phyloP scores from a whole-genome alignment of 306 rosid species.

The Rosa chinensis region DNA sequence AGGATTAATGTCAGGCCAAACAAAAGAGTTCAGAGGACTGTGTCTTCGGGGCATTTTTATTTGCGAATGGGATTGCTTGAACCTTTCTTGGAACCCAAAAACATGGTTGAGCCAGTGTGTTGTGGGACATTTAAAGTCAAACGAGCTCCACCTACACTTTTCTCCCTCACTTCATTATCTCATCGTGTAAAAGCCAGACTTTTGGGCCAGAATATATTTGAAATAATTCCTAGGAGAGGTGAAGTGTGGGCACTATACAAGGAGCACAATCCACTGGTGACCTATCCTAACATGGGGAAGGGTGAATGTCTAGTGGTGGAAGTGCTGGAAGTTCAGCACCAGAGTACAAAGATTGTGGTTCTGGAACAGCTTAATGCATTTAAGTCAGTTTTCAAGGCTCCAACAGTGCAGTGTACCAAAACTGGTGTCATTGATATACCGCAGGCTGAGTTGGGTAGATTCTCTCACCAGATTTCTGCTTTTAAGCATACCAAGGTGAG shows the following conservation, averaged over 20 bases:
- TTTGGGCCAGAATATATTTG: conserved; percentile 28
- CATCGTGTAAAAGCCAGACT: conserved; percentile 42
- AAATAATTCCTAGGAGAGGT: conserved; percentile 61
- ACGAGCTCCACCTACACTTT: conserved; percentile 21
- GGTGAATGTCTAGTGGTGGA: conserved; percentile 53
- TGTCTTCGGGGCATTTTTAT: conserved; percentile 29
- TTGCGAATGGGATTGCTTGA: conserved; percentile 49
- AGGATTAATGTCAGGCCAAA: conserved; percentile 7
- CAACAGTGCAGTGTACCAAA: conserved; percentile 52
- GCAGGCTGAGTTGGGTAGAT: conserved; percentile 38
- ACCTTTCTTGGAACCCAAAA: conserved; percentile 33
- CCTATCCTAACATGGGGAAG: conserved; percentile 30
- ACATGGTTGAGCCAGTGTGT: conserved; percentile 20
- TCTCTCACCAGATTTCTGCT: conserved; percentile 66
- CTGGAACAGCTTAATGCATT: conserved; percentile 28
- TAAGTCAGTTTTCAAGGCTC: conserved; percentile 46
- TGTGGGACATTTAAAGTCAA: conserved; percentile 54
- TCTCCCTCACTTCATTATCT: conserved; percentile 42
- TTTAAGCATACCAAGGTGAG: conserved; percentile 40
- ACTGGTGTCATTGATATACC: conserved; percentile 37
- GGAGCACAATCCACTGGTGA: conserved; percentile 31
- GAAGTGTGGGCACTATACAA: conserved; percentile 66
- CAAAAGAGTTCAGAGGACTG: conserved; percentile 40
- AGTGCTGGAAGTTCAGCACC: conserved; percentile 44
- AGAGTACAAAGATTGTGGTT: conserved; percentile 38